A percentile compares a stretch with the other conserved stretches of the same genome.
Conservation (phyloP, 257 asterid genomes). For the Solanum dulcamara region DNA sequence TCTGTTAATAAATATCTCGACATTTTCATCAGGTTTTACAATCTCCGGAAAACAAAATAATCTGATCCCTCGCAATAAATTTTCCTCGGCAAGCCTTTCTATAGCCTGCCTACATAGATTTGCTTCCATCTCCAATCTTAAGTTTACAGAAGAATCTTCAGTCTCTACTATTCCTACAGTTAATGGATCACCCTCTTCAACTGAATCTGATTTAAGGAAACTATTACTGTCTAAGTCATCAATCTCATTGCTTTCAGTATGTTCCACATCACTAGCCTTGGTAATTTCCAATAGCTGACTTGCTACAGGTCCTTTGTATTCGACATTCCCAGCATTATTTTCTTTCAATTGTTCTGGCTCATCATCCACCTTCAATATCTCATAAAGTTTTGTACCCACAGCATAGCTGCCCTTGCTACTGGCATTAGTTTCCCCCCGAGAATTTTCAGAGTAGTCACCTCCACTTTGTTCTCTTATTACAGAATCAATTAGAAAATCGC, state of each 20-base stretch:
- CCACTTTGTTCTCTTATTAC: background rate
- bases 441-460: background rate
- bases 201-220: constrained; percentile 14
- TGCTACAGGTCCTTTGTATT: constrained; percentile 3
- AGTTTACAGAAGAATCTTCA: constrained; percentile 25
- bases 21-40: constrained; percentile 62
- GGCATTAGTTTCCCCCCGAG: constrained; percentile 2
- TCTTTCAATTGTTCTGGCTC: constrained; percentile 24
- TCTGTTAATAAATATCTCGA: constrained; percentile 63
- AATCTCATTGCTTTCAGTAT: constrained; percentile 8
- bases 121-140: constrained; percentile 57
- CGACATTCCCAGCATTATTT: constrained; percentile 4
- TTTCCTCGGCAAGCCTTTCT: constrained; percentile 61
- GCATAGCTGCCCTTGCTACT: constrained; percentile 26
- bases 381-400: background rate
- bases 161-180: constrained; percentile 9
- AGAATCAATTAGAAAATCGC: background rate
- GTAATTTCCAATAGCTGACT: background rate
- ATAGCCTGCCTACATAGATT: constrained; percentile 29
- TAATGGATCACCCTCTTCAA: constrained; percentile 7
- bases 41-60: constrained; percentile 62
- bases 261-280: constrained; percentile 4
- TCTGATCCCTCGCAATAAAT: constrained; percentile 47
- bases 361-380: constrained; percentile 1
- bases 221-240: constrained; percentile 2